Base-by-base conservation (phyloP, 805 yeast genomes). In the Candida argentea region DNA sequence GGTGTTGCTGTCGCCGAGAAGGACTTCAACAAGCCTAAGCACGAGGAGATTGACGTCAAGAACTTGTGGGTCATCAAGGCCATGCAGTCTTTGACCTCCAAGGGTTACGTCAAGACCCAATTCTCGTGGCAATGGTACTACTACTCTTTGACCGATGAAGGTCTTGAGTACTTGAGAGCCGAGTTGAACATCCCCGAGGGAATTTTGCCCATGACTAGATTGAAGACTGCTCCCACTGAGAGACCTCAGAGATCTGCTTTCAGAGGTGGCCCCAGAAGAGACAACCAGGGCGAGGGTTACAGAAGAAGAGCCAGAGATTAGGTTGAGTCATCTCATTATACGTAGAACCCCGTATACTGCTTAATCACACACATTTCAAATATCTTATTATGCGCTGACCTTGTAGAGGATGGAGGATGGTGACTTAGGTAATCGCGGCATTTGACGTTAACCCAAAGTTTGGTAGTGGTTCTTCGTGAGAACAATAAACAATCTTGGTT, bases 81-180 rank as follows among this genome's bases (percentile, higher is more conserved):
- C 61, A 79, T 91, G 68, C 99, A 91, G 75, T 89, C 97, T 44
- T 84, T 91, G 68, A 85, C 94, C 61, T 91, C 98, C 43, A 85
- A 81, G 70, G 99, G 99, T 67, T 91, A 60, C 80, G 97, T 91
- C 70, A 86, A 89, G 84, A 91, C 99, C 56, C 97, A 86, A 73
- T 91, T 89, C 81, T 89, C 97, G 60, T 91, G 99, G 99, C 96
- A 87, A 79, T 85, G 85, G 79, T 91, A 91, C 76, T 91, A 91
- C 94, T 91, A 91, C 93, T 85, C 98, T 76, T 82, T 91, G 65
- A 91, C 97, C 64, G 97, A 91, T 64, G 95, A 84, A 71, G 99
- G 99, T 80, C 89, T 91, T 48, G 95, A 86, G 63, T 91, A 73
- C 82, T 81, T 91, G 62, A 83, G 96, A 74, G 86, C 84, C 65